Evolutionary conservation across 306 rosid genomes (phyloP), one percentile per base, ranked within the genome.

Genomic region (Begonia peltatifolia): DNA sequence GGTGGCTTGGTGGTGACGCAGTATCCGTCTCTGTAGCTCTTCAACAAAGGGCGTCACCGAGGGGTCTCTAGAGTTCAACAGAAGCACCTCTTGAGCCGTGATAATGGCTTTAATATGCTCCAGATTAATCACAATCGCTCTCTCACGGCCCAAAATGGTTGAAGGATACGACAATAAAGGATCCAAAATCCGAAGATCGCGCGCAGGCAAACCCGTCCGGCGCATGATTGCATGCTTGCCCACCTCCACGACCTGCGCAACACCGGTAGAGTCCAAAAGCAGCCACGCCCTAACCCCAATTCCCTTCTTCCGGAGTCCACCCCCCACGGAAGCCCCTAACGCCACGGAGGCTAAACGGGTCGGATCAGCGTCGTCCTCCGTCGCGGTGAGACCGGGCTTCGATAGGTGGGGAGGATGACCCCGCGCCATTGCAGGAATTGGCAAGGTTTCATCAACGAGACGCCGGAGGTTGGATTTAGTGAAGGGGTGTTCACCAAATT

Each of bases 21-120:
- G 41, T 48, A 90, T 73, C 42, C 95, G 53, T 5, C 82, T 63
- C 36, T 70, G 88, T 59, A 90, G 87, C 69, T 86, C 94, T 2
- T 77, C 79, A 2, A 90, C 80, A 23, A 90, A 86, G 7, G 99
- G 95, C 13, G 70, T 80, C n/a, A 90, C 99, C 10, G 93, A 81
- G 0, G 96, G 99, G 60, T 86, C 99, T 11, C 81, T 64, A 0
- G 96, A 87, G 63, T 90, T 90, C 59, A 90, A 73, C 50, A 90
- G 66, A 14, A 90, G 83, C 6, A 90, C 94, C 44, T 90, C 94
- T 9, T 86, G 81, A 3, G 99, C 94, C 3, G 96, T 86, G 62
- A 90, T 75, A 56, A 90, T 86, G 46, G 99, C 99, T 43, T 90
- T 90, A 66, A 90, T 90, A 63, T 90, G 96, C 63, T 90, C 96